These are phyloP conservation scores for Xerocomus nothofagi DNA, from an alignment of 1,284 basidiomycete genomes.

Conservation along the genomic window DNA sequence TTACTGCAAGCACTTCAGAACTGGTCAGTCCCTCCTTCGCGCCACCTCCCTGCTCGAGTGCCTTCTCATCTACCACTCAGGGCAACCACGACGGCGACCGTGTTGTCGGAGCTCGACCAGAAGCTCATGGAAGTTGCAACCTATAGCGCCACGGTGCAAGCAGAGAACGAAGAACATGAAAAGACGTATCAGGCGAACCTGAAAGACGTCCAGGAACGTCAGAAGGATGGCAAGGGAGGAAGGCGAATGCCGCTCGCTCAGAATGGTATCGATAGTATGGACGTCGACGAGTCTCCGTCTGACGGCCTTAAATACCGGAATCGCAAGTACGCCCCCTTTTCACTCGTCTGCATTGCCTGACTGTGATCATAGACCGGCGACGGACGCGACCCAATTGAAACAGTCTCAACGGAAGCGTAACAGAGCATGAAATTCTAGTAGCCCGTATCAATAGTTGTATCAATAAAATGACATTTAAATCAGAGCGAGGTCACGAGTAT, in stretches of 20 bases:
- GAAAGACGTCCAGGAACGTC: slow-evolving; percentile 42
- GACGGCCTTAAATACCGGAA: slow-evolving; percentile 46
- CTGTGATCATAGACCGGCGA: slow-evolving; percentile 24
- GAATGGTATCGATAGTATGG: slow-evolving; percentile 43
- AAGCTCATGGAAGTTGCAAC: slow-evolving; percentile 39
- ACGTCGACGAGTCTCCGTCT: slow-evolving; percentile 45
- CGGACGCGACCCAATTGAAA: slow-evolving; percentile 34
- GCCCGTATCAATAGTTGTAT: slow-evolving; percentile 22
- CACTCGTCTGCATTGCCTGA: slow-evolving; percentile 1
- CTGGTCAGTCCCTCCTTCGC: slow-evolving; percentile 70
- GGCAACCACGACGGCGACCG: slow-evolving; percentile 70
- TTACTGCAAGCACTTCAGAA: slow-evolving; percentile 63
- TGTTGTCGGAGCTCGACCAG: slow-evolving; percentile 55
- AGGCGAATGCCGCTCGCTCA: slow-evolving; percentile 25
- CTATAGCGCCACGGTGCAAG: slow-evolving; percentile 29
- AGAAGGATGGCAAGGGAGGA: slow-evolving; percentile 51
- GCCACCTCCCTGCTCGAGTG: background rate
- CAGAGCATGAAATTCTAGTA: slow-evolving; percentile 34
- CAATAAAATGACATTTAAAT: too few relatives aligned
- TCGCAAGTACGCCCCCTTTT: slow-evolving; percentile 46
- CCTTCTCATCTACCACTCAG: slow-evolving; percentile 38
- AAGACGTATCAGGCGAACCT: slow-evolving; percentile 34
- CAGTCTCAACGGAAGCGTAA: slow-evolving; percentile 46
- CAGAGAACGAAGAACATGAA: slow-evolving; percentile 40
- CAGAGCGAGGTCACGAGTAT: slow-evolving; percentile 12